phyloP scores from a whole-genome alignment of 768 basidiomycete genomes.

The Lactarius indigo region DNA sequence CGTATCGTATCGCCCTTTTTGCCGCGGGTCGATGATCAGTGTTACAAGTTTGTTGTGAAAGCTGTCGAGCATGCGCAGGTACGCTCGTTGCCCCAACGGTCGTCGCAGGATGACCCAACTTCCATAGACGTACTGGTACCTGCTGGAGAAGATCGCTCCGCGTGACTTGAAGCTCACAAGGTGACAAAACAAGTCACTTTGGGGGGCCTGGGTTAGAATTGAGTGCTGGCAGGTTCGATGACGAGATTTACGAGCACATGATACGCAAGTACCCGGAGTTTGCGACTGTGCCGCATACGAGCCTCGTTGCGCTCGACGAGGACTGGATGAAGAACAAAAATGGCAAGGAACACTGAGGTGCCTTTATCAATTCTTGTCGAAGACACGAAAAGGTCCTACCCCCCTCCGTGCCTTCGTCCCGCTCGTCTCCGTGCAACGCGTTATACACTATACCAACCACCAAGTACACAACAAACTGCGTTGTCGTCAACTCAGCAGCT shows the following conservation, averaged over 20 bases:
- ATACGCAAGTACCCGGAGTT: conserved; percentile 79
- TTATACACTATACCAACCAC: no score
- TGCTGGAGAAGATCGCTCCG: conserved; percentile 78
- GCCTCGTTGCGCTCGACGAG: conserved; percentile 68
- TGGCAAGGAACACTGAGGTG: conserved; percentile 89
- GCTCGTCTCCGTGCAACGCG: conserved; percentile 35
- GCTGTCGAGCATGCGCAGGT: conserved; percentile 97
- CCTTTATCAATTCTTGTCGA: conserved; percentile 68
- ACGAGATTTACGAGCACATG: conserved; percentile 83
- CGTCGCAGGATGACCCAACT: not conserved
- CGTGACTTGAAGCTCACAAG: conserved; percentile 76
- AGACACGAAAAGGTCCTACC: conserved; percentile 44
- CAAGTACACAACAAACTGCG: conserved; percentile 40
- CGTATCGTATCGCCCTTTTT: conserved; percentile 35
- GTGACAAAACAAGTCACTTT: conserved; percentile 38
- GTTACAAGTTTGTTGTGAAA: conserved; percentile 77
- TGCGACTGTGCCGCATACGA: conserved; percentile 35
- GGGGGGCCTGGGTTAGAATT: not conserved
- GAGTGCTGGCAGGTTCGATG: conserved; percentile 51
- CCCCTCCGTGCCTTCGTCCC: conserved; percentile 50
- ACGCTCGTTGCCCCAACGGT: conserved; percentile 14
- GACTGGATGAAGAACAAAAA: conserved; percentile 85
- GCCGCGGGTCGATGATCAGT: conserved; percentile 9
- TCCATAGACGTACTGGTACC: conserved; percentile 97
- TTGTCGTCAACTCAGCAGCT: conserved; percentile 55